Base-by-base conservation (phyloP, 495 filamentous ascomycete species). In the Tuber calosporum region DNA sequence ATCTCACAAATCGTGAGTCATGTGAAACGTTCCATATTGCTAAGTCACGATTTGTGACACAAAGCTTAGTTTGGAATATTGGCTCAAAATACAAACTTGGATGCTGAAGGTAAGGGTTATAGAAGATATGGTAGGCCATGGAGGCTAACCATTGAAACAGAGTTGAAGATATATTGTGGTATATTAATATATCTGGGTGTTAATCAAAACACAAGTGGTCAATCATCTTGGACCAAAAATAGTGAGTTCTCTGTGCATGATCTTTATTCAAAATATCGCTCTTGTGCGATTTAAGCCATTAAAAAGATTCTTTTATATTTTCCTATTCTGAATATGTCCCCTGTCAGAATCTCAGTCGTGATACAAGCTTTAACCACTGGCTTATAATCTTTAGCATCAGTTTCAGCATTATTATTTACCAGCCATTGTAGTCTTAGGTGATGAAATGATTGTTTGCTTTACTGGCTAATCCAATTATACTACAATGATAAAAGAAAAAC, bases 391-490 rank as follows among this genome's bases (percentile, higher is more conserved):
- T 20, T 37, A 74, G 8, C 15, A 20, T 1, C 11, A 1, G 0
- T 74, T 71, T 15, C 69, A 74, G 17, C 15, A 66, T 20, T 58
- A 68, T 30, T 38, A 43, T 4, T 19, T 37, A n/a, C 73, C 68
- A 20, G 68, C 48, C 5, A 67, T 20, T 3, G 30, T 48, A 30
- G 26, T 43, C 41, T 36, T 34, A 2, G 67, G 71, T 22, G 69
- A 74, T 22, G 34, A 74, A 34, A 74, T 74, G 40, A 74, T 74
- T 40, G 41, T 74, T 36, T 1, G 20, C 8, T 74, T 67, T 66
- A 71, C 73, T 0, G n/a, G 73, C 1, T 39, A 40, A 2, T 74
- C 68, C 20, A 26, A 34, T 9, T 39, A 48, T 34, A 70, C 40
- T 7, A 36, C 41, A 0, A 15, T 19, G 13, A 42, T 53, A 53